Percentiles rank a stretch among this genome's conserved stretches.
These are phyloP conservation scores for Alternaria sp. DNA, from an alignment of 2,329 filamentous ascomycete species.

Conservation along the genomic window DNA sequence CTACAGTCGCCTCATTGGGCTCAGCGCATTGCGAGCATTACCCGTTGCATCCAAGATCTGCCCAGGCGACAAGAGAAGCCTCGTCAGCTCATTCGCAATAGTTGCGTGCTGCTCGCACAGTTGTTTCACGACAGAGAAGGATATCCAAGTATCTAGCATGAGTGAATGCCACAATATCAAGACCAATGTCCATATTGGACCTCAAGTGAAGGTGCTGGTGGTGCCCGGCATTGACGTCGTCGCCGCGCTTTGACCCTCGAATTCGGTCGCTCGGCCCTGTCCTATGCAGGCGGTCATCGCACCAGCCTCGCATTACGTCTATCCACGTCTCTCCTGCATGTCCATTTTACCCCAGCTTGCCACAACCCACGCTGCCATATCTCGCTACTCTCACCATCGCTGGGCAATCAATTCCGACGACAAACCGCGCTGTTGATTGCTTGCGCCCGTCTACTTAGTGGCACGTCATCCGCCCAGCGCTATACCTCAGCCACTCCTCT, in stretches of 20 bases:
- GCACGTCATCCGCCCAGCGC: constrained; percentile 17
- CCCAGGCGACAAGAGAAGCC: constrained; percentile 3
- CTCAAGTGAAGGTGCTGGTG: not conserved
- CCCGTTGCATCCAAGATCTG: constrained; percentile 8
- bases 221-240: constrained; percentile 11
- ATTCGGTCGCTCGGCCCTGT: constrained; percentile 14
- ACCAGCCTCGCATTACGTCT: constrained; percentile 18
- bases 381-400: not conserved
- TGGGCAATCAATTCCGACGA: not conserved
- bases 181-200: not conserved
- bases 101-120: not conserved
- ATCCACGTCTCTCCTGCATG: constrained; percentile 13
- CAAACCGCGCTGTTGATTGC: constrained; percentile 6
- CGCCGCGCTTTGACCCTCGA: constrained; percentile 14
- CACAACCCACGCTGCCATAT: constrained; percentile 9
- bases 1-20: not conserved
- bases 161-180: not conserved
- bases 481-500: constrained; percentile 14
- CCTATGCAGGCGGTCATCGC: constrained; percentile 10
- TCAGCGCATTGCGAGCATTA: not conserved
- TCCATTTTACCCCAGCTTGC: constrained; percentile 13
- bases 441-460: constrained; percentile 7
- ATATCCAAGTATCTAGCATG: not conserved
- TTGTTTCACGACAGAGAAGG: not conserved
- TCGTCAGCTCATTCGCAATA: constrained; percentile 8